phyloP scores from a whole-genome alignment of 2,329 filamentous ascomycete genomes.

The Hypoxylon rubiginosum region DNA sequence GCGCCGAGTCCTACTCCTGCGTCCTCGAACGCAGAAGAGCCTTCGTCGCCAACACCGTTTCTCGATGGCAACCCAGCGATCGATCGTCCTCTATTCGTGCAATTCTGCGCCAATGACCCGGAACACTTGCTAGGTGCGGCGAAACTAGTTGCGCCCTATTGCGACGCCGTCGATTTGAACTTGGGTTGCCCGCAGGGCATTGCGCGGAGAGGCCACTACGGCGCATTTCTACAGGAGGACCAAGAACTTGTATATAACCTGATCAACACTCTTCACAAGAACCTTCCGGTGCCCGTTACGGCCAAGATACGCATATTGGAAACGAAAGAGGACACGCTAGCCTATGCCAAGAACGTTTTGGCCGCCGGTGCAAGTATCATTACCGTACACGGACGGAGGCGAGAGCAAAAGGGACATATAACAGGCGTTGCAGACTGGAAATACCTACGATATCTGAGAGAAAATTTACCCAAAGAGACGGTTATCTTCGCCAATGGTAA shows the following conservation, averaged over 20 bases:
- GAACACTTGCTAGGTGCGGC: conserved; percentile 85
- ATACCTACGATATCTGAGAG: conserved; percentile 84
- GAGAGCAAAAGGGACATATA: conserved; percentile 96
- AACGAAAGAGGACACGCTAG: conserved; percentile 85
- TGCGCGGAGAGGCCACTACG: conserved; percentile 89
- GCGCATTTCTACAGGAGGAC: conserved; percentile 94
- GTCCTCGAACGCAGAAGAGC: conserved; percentile 22
- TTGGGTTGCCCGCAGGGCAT: conserved; percentile 97
- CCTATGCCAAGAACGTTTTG: conserved; percentile 89
- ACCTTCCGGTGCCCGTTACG: conserved; percentile 86
- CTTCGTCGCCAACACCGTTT: conserved; percentile 61
- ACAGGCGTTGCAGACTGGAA: conserved; percentile 94
- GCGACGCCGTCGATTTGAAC: conserved; percentile 96
- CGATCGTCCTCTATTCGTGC: conserved; percentile 92
- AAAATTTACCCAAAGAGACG: conserved; percentile 85
- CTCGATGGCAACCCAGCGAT: conserved; percentile 89
- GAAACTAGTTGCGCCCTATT: conserved; percentile 82
- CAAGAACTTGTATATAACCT: conserved; percentile 85
- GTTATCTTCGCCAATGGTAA: conserved; percentile 99
- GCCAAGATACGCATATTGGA: conserved; percentile 95
- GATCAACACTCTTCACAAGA: conserved; percentile 83
- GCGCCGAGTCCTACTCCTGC: conserved; percentile 5
- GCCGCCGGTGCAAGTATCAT: conserved; percentile 91
- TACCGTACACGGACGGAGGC: conserved; percentile 87
- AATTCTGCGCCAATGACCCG: conserved; percentile 94